Base-by-base conservation (phyloP, 441 rosid species). In the Rhodomyrtus psidioides region DNA sequence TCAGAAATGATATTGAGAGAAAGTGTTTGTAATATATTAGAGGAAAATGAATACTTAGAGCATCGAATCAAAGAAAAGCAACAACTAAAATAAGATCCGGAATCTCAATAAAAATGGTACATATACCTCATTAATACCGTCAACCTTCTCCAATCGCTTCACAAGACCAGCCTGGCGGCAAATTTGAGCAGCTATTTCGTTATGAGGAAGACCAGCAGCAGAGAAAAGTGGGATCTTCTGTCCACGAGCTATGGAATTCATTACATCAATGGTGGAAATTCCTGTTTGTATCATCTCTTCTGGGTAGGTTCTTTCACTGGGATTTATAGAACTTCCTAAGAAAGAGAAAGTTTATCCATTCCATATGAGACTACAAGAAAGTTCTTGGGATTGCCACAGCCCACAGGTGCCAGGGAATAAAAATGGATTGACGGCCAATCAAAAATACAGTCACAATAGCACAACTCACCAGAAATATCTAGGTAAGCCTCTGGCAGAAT, bases 211-310 rank as follows among this genome's bases (percentile, higher is more conserved):
- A 94, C 99, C 99, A 83, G 99, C 99, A 91, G 99, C 99, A 86
- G 99, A 98, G 91, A 98, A 98, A 74, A 98, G 97, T 85, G 99
- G 99, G 84, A 96, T 98, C 87, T 98, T 98, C 87, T 98, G 98
- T 86, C 99, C 99, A 87, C 99, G 91, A 88, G 99, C 99, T 65
- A 98, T 96, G 86, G 99, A 98, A 86, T 98, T 98, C 99, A 98
- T 98, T 89, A 96, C 99, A 92, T 98, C 99, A 88, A 98, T 98
- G 51, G 99, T 98, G 56, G 99, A 98, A 89, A 98, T 98, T 86
- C 99, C 99, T 0, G 99, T 97, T 88, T 96, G 99, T 82, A 97
- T 97, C 99, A 97, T 97, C 94, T 97, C 99, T 90, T 97, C 99
- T 44, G 99, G 99, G 88, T 97, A 97, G 56, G 99, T 97, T 91